Percentiles rank a stretch among this genome's conserved stretches.
phyloP scores from a whole-genome alignment of 805 yeast species.

The Cyberlindnera maritima region DNA sequence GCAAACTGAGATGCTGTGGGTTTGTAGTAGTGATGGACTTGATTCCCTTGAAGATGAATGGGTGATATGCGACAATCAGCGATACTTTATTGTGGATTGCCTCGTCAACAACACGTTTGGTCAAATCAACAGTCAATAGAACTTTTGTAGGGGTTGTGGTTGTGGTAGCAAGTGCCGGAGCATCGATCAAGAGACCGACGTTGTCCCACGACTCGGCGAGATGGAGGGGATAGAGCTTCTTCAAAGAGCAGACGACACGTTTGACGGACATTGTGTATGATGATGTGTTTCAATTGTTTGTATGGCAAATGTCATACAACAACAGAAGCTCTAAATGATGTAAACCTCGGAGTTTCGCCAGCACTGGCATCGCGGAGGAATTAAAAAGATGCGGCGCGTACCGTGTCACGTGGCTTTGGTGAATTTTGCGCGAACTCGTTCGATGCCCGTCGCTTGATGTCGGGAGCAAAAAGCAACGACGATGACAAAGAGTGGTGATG shows the following conservation, averaged over 20 bases:
- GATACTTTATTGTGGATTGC: constrained; percentile 58
- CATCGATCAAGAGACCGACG: constrained; percentile 84
- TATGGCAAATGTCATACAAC: no score
- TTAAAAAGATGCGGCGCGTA: not conserved
- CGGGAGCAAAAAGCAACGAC: not conserved
- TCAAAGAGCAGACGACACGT: constrained; percentile 50
- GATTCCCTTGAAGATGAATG: constrained; percentile 88
- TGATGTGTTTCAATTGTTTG: not conserved
- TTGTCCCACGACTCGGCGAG: constrained; percentile 96
- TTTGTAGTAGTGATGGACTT: constrained; percentile 61
- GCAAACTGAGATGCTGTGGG: constrained; percentile 78
- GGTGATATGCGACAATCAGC: constrained; percentile 84
- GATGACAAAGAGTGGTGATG: no score
- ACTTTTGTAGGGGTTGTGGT: constrained; percentile 30
- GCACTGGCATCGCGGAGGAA: not conserved
- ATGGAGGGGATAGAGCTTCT: constrained; percentile 73
- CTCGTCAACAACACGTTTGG: constrained; percentile 80
- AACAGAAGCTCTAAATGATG: not conserved
- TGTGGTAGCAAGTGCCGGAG: constrained; percentile 19
- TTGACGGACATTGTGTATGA: constrained; percentile 32
- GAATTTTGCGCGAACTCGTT: not conserved
- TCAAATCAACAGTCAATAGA: constrained; percentile 80
- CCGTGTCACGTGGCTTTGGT: no score
- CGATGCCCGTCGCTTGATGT: not conserved
- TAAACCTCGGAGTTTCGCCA: not conserved